phyloP scores from a whole-genome alignment of 2,329 filamentous ascomycete species.

The Nannizziopsis arthrosporioides region DNA sequence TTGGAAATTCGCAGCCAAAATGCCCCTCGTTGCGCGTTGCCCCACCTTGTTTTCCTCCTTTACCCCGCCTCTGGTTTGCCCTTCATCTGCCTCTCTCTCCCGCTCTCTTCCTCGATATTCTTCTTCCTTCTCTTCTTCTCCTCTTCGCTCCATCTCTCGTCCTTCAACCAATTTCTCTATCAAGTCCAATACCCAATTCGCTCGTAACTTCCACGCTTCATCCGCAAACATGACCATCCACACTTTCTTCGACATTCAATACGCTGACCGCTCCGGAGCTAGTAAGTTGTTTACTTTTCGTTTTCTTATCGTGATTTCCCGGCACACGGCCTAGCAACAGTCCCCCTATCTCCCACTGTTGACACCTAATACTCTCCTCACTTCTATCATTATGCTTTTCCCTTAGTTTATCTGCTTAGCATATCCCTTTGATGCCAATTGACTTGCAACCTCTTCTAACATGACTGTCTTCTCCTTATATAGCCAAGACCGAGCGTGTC shows the following conservation, averaged over 20 bases:
- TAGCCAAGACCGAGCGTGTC: conserved; percentile 67
- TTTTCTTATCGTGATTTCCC: background rate
- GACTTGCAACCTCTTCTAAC: conserved; percentile 3
- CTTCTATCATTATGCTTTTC: background rate
- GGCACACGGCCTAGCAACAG: too few relatives aligned
- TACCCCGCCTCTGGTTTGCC: conserved; percentile 14
- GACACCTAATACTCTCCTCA: background rate
- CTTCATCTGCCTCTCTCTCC: conserved; percentile 7
- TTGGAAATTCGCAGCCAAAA: conserved; percentile 11
- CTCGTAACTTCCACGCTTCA: conserved; percentile 50
- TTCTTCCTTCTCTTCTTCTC: conserved; percentile 15
- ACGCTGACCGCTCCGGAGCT: conserved; percentile 44
- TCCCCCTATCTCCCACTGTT: background rate
- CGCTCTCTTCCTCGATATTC: conserved; percentile 17
- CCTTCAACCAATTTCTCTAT: conserved; percentile 28
- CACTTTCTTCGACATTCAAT: conserved; percentile 64
- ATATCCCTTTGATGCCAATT: conserved; percentile 20
- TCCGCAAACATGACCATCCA: conserved; percentile 63
- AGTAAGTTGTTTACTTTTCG: conserved; percentile 26
- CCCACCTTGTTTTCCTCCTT: conserved; percentile 16
- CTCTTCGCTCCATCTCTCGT: conserved; percentile 17
- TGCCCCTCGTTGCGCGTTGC: conserved; percentile 18
- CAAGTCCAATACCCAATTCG: conserved; percentile 22
- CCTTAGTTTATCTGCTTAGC: conserved; percentile 12
- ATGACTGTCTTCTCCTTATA: conserved; percentile 12